Conservation (phyloP, 2,329 filamentous ascomycete genomes). For the Fusarium begoniae region DNA sequence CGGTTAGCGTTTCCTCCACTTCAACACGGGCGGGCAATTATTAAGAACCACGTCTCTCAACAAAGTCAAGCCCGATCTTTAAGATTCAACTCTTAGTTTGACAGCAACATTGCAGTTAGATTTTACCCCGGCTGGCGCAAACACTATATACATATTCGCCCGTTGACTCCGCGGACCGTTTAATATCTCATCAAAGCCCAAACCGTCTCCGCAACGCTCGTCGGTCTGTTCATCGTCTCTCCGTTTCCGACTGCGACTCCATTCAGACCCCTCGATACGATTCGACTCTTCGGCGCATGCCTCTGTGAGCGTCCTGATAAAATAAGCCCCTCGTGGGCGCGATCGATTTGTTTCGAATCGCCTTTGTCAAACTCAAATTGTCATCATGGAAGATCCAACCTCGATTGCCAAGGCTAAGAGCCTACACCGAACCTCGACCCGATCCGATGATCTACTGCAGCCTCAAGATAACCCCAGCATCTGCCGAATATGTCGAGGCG, state of each 20-base stretch:
- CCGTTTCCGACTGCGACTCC: conserved; percentile 1
- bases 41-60: conserved; percentile 43
- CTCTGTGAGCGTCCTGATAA: conserved; percentile 13
- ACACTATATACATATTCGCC: neutral
- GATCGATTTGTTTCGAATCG: conserved; percentile 35
- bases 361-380: conserved; percentile 16
- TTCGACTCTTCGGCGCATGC: conserved; percentile 33
- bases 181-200: neutral
- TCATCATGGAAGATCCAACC: conserved; percentile 41
- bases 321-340: conserved; percentile 45
- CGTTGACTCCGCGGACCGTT: neutral
- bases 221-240: neutral
- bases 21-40: conserved; percentile 20
- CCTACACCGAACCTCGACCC: conserved; percentile 37
- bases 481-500: conserved; percentile 96
- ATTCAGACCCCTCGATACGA: conserved; percentile 18
- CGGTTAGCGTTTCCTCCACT: conserved; percentile 35
- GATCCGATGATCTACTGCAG: conserved; percentile 42
- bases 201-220: neutral
- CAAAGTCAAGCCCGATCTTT: conserved; percentile 19
- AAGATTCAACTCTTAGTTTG: neutral
- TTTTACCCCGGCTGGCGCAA: neutral
- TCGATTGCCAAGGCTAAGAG: conserved; percentile 36
- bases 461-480: conserved; percentile 69
- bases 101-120: neutral